Percentiles rank a stretch among this genome's conserved stretches.
phyloP scores from a whole-genome alignment of 108 stramenopile species.

The Cyclotella baltica region DNA sequence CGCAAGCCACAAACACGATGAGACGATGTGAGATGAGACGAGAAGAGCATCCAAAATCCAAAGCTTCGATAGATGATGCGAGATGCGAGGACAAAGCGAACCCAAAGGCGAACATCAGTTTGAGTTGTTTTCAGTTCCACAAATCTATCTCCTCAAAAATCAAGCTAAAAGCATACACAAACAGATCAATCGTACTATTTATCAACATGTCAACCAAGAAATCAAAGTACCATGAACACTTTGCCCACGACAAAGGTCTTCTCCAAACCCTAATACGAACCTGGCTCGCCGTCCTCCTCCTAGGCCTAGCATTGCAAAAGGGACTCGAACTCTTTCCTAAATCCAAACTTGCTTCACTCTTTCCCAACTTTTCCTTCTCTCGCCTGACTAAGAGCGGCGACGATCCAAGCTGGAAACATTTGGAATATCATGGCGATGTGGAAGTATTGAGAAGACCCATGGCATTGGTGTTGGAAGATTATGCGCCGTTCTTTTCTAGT shows the following conservation, averaged over 20 bases:
- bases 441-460: conserved; percentile 34
- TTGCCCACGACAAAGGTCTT: conserved; percentile 23
- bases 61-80: no score
- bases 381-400: background rate
- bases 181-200: background rate
- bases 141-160: background rate
- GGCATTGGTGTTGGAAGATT: background rate
- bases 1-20: no score
- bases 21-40: no score
- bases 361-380: conserved; percentile 4
- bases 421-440: conserved; percentile 39
- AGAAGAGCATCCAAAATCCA: no score
- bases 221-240: conserved; percentile 10
- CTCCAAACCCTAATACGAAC: conserved; percentile 8
- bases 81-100: no score
- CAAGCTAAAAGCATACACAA: background rate
- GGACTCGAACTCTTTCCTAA: conserved; percentile 12
- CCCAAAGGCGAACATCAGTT: no score
- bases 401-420: conserved; percentile 30
- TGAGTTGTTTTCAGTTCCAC: no score
- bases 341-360: background rate
- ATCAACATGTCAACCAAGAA: conserved; percentile 7
- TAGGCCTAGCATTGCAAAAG: conserved; percentile 7
- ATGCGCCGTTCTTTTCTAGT: background rate
- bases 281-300: conserved; percentile 25